A percentile compares a stretch with the other conserved stretches of the same genome.
Evolutionary conservation across 148 eudicot genomes (phyloP).

Genomic region (Beta vulgaris): DNA sequence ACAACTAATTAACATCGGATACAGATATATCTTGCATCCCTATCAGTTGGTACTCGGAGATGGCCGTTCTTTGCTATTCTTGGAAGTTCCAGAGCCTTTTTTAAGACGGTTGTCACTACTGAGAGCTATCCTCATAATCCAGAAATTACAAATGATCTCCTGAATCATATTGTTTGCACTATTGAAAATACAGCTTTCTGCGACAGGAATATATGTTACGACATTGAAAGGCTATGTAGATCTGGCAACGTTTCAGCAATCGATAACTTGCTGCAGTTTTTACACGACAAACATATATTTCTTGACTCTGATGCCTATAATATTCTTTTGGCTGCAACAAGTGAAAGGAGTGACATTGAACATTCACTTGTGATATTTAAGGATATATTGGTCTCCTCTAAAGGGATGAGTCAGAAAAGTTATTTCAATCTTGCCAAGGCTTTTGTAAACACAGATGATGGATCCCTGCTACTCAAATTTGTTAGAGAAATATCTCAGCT

Average conservation of each 20-base stretch:
- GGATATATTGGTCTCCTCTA: slow-evolving; percentile 43
- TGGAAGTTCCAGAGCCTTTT: slow-evolving; percentile 28
- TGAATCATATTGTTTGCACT: slow-evolving; percentile 42
- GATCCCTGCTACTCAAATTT: slow-evolving; percentile 36
- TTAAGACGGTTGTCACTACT: slow-evolving; percentile 41
- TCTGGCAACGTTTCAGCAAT: slow-evolving; percentile 40
- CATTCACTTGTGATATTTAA: slow-evolving; percentile 53
- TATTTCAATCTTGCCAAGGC: slow-evolving; percentile 61
- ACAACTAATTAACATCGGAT: slow-evolving; percentile 27
- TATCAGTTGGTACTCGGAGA: slow-evolving; percentile 38
- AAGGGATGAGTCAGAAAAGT: slow-evolving; percentile 35
- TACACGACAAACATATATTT: slow-evolving; percentile 40
- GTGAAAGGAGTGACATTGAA: slow-evolving; percentile 39
- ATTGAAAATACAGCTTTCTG: slow-evolving; percentile 32
- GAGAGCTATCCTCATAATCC: slow-evolving; percentile 41
- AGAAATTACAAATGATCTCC: slow-evolving; percentile 36
- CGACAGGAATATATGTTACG: slow-evolving; percentile 35
- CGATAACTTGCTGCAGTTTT: slow-evolving; percentile 37
- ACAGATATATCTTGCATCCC: slow-evolving; percentile 46
- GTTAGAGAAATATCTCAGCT: slow-evolving; percentile 51
- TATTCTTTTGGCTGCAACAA: slow-evolving; percentile 58
- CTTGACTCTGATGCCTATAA: slow-evolving; percentile 50
- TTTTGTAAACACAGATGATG: slow-evolving; percentile 42
- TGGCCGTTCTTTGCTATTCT: slow-evolving; percentile 30
- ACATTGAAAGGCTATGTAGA: slow-evolving; percentile 49